Evolutionary conservation across 2,329 filamentous ascomycete genomes (phyloP).

Genomic region (Botrytis porri): DNA sequence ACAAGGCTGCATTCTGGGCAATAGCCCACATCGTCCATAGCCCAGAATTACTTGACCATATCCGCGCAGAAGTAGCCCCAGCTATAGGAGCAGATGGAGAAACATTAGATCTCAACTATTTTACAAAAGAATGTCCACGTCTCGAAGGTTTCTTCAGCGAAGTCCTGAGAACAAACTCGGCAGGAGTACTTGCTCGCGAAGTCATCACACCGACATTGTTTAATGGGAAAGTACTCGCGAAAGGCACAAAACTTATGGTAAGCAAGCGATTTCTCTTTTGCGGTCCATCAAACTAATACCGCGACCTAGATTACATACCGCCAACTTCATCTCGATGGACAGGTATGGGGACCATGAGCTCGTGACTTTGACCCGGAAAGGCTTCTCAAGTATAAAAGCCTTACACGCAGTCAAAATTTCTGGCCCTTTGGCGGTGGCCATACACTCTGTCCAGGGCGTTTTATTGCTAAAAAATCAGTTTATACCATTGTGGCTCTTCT

Average conservation of each 20-base stretch:
- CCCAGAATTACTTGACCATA: neutral
- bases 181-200: slow-evolving; percentile 13
- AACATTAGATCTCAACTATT: neutral
- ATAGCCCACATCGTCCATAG: slow-evolving; percentile 2
- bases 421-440: slow-evolving; percentile 14
- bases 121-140: neutral
- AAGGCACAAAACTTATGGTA: slow-evolving; percentile 15
- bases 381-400: slow-evolving; percentile 5
- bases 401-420: neutral
- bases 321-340: slow-evolving; percentile 16
- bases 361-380: slow-evolving; percentile 14
- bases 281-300: slow-evolving; percentile 52
- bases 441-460: slow-evolving; percentile 14
- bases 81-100: neutral
- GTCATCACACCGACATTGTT: neutral
- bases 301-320: slow-evolving; percentile 5
- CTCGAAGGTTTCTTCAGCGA: slow-evolving; percentile 18
- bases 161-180: slow-evolving; percentile 10
- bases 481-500: neutral
- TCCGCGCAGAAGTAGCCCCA: neutral
- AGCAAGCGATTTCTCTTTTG: slow-evolving; percentile 26
- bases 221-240: neutral
- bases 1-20: slow-evolving; percentile 7
- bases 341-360: slow-evolving; percentile 3
- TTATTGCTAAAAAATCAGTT: slow-evolving; percentile 1